Base-by-base conservation (phyloP, 345 rosid genomes). In the Heritiera littoralis region DNA sequence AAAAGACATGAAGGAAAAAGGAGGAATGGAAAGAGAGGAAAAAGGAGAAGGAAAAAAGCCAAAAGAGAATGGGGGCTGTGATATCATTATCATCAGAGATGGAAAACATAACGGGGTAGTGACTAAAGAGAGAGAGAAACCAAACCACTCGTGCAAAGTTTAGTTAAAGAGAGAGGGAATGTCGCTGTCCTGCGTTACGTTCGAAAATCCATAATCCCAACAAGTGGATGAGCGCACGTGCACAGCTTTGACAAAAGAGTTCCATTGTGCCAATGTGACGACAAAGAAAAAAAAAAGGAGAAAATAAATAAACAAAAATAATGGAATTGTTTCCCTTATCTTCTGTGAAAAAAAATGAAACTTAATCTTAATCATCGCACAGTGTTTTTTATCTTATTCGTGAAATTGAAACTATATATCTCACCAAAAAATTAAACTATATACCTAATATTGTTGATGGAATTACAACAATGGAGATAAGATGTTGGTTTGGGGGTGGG, bases 211-310 rank as follows among this genome's bases (percentile, higher is more conserved):
- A 78, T 40, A 49, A 76, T 68, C 46, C 70, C 0, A 32, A 61
- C 78, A 79, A 71, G 81, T 72, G 84, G 84, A 80, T 78, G 77
- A 78, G 87, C 91, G 81, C 92, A 92, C 92, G 92, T 90, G 92
- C 89, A 41, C 75, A n/a, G 13, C 54, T 46, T 80, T 54, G 59
- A 69, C 78, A 67, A 77, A 17, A 28, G 49, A 48, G 54, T 51
- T 49, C 56, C 40, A 64, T 79, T 49, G 78, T 73, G 76, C 78
- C 41, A 65, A 72, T 17, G 28, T 48, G n/a, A 74, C 56, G 28
- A 74, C n/a, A 45, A 46, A 40, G 8, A 40, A 30, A 18, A 2
- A 40, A 30, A 18, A 2, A 74, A 28, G 2, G 14, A 28, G 5
- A 7, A 4, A 9, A 35, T 35, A 45, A 69, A 18, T 8, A 38